These are phyloP conservation scores for Stenogyne calaminthoides DNA, from an alignment of 305 asterid species.

Conservation along the genomic window DNA sequence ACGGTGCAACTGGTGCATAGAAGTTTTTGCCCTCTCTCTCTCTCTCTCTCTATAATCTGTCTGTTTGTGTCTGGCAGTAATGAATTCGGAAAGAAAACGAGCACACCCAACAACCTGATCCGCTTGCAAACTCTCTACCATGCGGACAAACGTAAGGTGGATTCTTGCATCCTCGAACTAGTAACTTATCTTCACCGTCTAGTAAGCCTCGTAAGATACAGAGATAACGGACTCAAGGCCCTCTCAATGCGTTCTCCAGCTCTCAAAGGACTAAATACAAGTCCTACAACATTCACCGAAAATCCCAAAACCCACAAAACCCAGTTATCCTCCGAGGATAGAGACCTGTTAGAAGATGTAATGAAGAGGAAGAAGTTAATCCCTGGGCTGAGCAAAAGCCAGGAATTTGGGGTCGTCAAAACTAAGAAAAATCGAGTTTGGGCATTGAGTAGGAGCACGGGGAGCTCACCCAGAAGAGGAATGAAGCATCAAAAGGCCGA, in stretches of 20 bases:
- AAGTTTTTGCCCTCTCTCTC: neutral
- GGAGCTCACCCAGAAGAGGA: conserved; percentile 72
- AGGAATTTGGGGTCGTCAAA: conserved; percentile 56
- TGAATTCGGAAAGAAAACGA: conserved; percentile 71
- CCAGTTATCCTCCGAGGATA: conserved; percentile 66
- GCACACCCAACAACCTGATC: conserved; percentile 47
- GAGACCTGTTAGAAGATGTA: conserved; percentile 67
- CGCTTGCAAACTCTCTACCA: conserved; percentile 93
- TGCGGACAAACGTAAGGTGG: conserved; percentile 78
- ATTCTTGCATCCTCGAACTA: conserved; percentile 70
- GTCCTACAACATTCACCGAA: conserved; percentile 1
- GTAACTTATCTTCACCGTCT: conserved; percentile 89
- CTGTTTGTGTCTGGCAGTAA: conserved; percentile 47
- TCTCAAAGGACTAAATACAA: conserved; percentile 39
- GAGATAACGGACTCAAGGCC: conserved; percentile 62
- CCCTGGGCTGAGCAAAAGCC: conserved; percentile 83
- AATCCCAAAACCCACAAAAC: conserved; percentile 15
- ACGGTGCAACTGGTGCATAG: too few relatives aligned
- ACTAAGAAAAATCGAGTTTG: conserved; percentile 45
- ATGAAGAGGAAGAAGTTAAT: conserved; percentile 54
- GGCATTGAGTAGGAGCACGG: conserved; percentile 76
- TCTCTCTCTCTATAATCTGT: neutral
- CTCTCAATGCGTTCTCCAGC: conserved; percentile 57
- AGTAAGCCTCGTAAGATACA: conserved; percentile 63
- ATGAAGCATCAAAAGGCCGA: conserved; percentile 46